These are phyloP conservation scores for Paramarasmius palmivorus DNA, from an alignment of 1,284 basidiomycete genomes.

Conservation along the genomic window DNA sequence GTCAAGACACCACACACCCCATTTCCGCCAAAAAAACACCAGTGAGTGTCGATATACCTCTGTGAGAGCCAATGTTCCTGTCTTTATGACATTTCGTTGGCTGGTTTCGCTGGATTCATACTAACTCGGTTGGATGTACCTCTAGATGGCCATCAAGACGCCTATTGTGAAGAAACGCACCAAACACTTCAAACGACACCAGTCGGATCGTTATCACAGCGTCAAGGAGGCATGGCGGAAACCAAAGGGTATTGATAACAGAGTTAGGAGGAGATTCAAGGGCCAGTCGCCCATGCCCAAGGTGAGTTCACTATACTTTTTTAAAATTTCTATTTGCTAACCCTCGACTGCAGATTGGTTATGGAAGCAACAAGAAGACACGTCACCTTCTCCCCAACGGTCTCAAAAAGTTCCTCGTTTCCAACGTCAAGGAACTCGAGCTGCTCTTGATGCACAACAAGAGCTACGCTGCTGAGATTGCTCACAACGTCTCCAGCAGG, in stretches of 20 bases:
- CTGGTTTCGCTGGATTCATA: too few relatives aligned
- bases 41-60: too few relatives aligned
- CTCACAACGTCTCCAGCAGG: conserved; percentile 95
- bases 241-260: conserved; percentile 97
- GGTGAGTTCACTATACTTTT: conserved; percentile 42
- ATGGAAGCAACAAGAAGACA: conserved; percentile 90
- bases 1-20: too few relatives aligned
- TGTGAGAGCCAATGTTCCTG: too few relatives aligned
- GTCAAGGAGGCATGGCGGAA: conserved; percentile 98
- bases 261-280: conserved; percentile 94
- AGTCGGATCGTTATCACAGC: conserved; percentile 93
- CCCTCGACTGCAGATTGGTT: conserved; percentile 61
- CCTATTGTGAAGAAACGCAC: conserved; percentile 97
- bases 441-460: conserved; percentile 98
- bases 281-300: conserved; percentile 95
- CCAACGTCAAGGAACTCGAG: conserved; percentile 90
- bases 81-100: too few relatives aligned
- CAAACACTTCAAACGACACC: conserved; percentile 95
- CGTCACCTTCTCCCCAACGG: conserved; percentile 94
- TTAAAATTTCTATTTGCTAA: conserved; percentile 6
- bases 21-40: too few relatives aligned
- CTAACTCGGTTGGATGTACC: too few relatives aligned
- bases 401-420: conserved; percentile 91
- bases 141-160: conserved; percentile 83
- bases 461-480: conserved; percentile 95